Conservation (phyloP, 116 monocot species). For the Posidonia oceanica region DNA sequence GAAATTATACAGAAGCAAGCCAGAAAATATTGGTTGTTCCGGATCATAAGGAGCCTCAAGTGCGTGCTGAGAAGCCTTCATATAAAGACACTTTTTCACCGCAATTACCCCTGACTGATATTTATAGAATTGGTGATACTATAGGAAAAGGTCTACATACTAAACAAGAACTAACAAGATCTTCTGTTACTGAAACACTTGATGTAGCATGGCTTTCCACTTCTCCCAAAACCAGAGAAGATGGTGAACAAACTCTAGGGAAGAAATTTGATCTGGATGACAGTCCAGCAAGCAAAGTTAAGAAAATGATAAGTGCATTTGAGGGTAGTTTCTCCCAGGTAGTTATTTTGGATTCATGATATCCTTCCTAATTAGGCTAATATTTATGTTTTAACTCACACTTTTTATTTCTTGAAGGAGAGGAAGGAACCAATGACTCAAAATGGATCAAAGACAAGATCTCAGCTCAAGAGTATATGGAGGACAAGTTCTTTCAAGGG, state of each 20-base stretch:
- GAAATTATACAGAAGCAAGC: constrained; percentile 15
- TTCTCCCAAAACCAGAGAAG: constrained; percentile 3
- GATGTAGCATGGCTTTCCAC: not conserved
- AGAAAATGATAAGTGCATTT: constrained; percentile 49
- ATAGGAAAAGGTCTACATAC: not conserved
- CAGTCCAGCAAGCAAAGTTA: constrained; percentile 18
- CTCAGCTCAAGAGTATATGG: constrained; percentile 7
- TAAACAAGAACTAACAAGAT: not conserved
- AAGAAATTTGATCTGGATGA: constrained; percentile 6
- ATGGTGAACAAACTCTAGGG: not conserved
- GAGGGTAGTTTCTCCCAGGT: constrained; percentile 41
- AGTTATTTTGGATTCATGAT: not conserved
- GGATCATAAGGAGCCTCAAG: not conserved
- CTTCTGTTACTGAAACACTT: constrained; percentile 9
- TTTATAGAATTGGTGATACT: constrained; percentile 4
- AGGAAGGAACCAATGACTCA: constrained; percentile 13
- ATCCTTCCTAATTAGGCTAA: not conserved
- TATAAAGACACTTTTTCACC: not conserved
- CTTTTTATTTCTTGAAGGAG: not conserved
- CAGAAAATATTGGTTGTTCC: constrained; percentile 5
- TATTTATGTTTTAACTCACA: not conserved
- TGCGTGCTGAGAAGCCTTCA: not conserved
- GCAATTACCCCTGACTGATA: not conserved
- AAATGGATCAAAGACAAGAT: constrained; percentile 10
- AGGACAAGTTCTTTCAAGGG: constrained; percentile 15